Base-by-base conservation (phyloP, 2,329 filamentous ascomycete genomes). In the Endoconidiophora laricicola region DNA sequence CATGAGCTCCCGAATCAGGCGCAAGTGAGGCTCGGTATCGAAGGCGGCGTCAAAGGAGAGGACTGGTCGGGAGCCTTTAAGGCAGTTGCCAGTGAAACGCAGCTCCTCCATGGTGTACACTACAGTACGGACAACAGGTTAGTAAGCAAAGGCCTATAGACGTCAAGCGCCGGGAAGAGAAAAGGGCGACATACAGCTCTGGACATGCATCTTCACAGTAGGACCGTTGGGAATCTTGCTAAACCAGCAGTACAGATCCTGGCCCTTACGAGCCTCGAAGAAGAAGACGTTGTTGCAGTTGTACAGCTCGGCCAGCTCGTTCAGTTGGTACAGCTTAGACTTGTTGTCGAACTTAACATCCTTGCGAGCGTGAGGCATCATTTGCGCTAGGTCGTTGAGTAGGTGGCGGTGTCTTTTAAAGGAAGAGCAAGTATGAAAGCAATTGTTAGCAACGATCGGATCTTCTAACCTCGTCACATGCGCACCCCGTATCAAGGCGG, bases 261-360 rank as follows among this genome's bases (percentile, higher is more conserved):
- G 82, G 53, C 83, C 85, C 66, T 96, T 98, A 54, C 88, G 76
- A 43, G 88, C 88, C 69, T 98, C 90, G 62, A 95, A 93, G 69
- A 94, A 98, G 55, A 95, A 74, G 52, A 91, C 78, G 62, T 93
- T 90, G 68, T 94, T 94, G 74, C 86, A 93, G 62, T 91, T 93
- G 71, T 93, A 91, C 26, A 94, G 58, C 60, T 82, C 78, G 52
- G 72, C 71, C 40, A 78, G 68, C 61, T 88, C 85, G 67, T 91
- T 91, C 47, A 94, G 76, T 62, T 83, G 71, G 73, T 79, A 74
- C 58, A 87, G 74, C 70, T 91, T 87, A 37, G 85, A 88, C 69
- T 96, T 96, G 48, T 86, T 91, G 65, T 98, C 91, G 57, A 95
- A 85, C 67, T 98, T 98, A 58, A 84, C 86, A 63, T 98, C 91